Evolutionary conservation across 768 basidiomycete species (phyloP), one percentile per base, ranked within the genome.

Genomic region (Serendipita sp.): DNA sequence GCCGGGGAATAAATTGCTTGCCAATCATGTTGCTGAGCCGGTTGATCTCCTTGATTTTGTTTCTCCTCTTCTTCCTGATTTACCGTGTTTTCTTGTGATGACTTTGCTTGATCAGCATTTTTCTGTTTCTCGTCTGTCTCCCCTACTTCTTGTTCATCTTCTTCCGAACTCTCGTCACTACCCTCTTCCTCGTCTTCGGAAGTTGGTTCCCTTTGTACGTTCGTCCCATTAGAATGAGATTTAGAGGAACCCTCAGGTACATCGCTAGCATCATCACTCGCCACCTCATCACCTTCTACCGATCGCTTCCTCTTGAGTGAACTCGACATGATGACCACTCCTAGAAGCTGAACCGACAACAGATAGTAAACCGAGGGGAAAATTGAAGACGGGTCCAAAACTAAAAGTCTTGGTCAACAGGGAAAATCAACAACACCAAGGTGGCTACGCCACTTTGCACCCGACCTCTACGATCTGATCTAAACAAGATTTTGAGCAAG

Each of bases 1-100:
- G 84, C 77, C 1, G 87, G 81, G 0, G 88, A 84, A 74, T 79
- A 91, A 34, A 92, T 79, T 43, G 89, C 89, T 72, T 91, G 90
- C 89, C 90, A 91, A 31, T 80, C 74, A 63, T 70, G 69, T 16
- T 68, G 69, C 18, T 71, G 71, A 63, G 70, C 68, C 68, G 36
- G 69, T 63, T 62, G 58, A 13, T 68, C 55, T 23, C 64, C 43
- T 34, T 65, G 31, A n/a, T n/a, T 45, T 27, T 48, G 55, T 45
- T 52, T 60, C 34, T 44, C 18, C 62, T 45, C 66, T 43, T 48
- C n/a, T 29, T 31, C 67, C 33, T 60, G 50, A 50, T 63, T 10
- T 36, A 10, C 16, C 5, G 13, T 40, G 6, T 44, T 29, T 34
- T 43, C 43, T 29, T 64, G 40, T 23, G 34, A 45, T 52, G 36